phyloP scores from a whole-genome alignment of 805 yeast species.

The Candida silvicultrix region DNA sequence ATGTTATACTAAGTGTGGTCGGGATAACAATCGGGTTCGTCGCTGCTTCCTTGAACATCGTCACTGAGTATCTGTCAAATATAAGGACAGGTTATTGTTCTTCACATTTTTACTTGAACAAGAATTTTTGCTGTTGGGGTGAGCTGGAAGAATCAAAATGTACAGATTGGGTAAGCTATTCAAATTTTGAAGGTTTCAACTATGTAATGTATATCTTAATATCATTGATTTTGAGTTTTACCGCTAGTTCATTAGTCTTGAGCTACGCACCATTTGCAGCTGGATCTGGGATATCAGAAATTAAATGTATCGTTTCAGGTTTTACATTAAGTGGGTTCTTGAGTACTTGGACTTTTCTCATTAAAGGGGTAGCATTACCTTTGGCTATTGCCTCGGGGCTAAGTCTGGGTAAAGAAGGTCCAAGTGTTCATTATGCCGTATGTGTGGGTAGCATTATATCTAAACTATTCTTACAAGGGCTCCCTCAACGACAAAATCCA shows the following conservation, averaged over 20 bases:
- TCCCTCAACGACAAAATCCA: not conserved
- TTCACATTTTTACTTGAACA: conserved; percentile 60
- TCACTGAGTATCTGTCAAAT: conserved; percentile 83
- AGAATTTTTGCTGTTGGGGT: conserved; percentile 79
- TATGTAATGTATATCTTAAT: conserved; percentile 54
- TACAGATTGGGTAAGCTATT: conserved; percentile 66
- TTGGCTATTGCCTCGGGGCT: conserved; percentile 89
- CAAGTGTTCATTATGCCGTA: conserved; percentile 95
- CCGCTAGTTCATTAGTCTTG: conserved; percentile 65
- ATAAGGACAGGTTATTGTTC: conserved; percentile 76
- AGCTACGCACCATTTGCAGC: conserved; percentile 84
- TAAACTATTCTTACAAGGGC: conserved; percentile 11
- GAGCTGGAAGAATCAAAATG: conserved; percentile 42
- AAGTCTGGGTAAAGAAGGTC: conserved; percentile 96
- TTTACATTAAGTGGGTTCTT: conserved; percentile 75
- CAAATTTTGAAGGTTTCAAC: conserved; percentile 34
- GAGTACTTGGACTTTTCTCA: conserved; percentile 60
- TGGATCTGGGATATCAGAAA: conserved; percentile 96
- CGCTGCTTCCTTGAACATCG: conserved; percentile 75
- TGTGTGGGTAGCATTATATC: conserved; percentile 64
- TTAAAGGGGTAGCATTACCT: conserved; percentile 80
- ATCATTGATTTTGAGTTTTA: conserved; percentile 54
- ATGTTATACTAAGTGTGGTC: conserved; percentile 70
- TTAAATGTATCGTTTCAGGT: conserved; percentile 90
- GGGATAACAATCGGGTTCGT: conserved; percentile 76